Evolutionary conservation across 148 eudicot genomes (phyloP).

Genomic region (Silene latifolia): DNA sequence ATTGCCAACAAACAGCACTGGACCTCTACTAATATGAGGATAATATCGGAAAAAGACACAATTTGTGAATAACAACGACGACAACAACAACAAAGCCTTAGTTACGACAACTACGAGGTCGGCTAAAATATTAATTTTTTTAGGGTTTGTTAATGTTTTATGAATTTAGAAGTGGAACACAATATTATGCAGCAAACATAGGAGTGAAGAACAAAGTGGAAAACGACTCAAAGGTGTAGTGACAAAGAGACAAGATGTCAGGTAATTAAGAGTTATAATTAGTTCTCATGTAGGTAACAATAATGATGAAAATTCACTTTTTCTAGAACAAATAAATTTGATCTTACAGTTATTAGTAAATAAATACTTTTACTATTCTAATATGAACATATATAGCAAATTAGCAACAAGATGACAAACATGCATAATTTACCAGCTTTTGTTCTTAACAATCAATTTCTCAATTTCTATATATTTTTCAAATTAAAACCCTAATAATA

Average conservation of each 20-base stretch:
- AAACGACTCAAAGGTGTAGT: background rate
- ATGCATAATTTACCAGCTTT: constrained; percentile 9
- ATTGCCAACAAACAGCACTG: background rate
- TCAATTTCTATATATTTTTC: background rate
- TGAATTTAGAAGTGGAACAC: background rate
- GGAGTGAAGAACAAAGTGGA: background rate
- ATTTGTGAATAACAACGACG: background rate
- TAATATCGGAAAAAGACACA: background rate
- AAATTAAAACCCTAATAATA: background rate
- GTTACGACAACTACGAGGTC: background rate
- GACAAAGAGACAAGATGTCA: constrained; percentile 19
- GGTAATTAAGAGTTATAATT: constrained; percentile 14
- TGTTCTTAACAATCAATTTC: background rate
- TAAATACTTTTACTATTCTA: background rate
- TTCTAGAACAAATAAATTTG: constrained; percentile 2
- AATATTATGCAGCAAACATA: background rate
- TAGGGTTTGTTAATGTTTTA: too few relatives aligned
- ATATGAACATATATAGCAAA: too few relatives aligned
- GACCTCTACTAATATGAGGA: background rate
- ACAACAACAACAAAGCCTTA: background rate
- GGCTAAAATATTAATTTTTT: too few relatives aligned
- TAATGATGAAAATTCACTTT: constrained; percentile 21
- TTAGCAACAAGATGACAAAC: background rate
- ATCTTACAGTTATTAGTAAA: background rate
- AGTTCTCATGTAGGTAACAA: constrained; percentile 15